Conservation (phyloP, 352 stramenopile species). For the Globisporangium acanthophoron region DNA sequence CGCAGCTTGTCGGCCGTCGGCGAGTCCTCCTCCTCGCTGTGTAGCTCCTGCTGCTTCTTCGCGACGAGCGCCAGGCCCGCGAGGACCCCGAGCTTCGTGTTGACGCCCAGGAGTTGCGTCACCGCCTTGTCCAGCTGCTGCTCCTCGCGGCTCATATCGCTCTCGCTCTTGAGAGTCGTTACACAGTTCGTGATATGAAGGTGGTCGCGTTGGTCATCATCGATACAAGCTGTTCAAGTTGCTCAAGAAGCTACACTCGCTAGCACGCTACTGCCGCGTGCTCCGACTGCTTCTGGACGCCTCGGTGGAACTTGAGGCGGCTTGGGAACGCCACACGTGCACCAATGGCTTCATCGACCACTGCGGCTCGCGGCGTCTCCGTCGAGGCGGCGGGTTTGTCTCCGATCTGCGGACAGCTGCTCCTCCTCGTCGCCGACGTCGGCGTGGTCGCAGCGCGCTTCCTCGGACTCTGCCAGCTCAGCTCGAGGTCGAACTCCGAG, state of each 20-base stretch:
- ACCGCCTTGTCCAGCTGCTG: slow-evolving; percentile 16
- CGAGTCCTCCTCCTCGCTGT: slow-evolving; percentile 24
- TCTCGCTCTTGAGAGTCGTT: neutral
- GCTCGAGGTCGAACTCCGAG: neutral
- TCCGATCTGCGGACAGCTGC: neutral
- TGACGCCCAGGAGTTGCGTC: slow-evolving; percentile 25
- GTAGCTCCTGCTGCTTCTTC: slow-evolving; percentile 23
- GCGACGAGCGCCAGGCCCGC: slow-evolving; percentile 41
- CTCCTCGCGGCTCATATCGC: slow-evolving; percentile 3
- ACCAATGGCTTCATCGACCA: slow-evolving; percentile 16
- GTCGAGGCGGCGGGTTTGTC: neutral
- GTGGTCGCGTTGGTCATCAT: neutral
- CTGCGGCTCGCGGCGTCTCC: neutral
- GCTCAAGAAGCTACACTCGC: neutral
- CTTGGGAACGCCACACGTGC: slow-evolving; percentile 20
- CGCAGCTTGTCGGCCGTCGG: slow-evolving; percentile 4
- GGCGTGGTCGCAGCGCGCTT: neutral
- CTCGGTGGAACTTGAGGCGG: slow-evolving; percentile 25
- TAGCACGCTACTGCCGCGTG: slow-evolving; percentile 4
- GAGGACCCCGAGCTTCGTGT: slow-evolving; percentile 55
- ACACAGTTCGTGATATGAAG: neutral
- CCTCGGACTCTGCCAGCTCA: neutral
- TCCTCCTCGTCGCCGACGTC: neutral
- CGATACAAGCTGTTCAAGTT: too few relatives aligned
- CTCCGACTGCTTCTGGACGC: slow-evolving; percentile 7